A percentile compares a stretch with the other conserved stretches of the same genome.
phyloP scores from a whole-genome alignment of 352 stramenopile species.

The Phytophthora niederhauseri region DNA sequence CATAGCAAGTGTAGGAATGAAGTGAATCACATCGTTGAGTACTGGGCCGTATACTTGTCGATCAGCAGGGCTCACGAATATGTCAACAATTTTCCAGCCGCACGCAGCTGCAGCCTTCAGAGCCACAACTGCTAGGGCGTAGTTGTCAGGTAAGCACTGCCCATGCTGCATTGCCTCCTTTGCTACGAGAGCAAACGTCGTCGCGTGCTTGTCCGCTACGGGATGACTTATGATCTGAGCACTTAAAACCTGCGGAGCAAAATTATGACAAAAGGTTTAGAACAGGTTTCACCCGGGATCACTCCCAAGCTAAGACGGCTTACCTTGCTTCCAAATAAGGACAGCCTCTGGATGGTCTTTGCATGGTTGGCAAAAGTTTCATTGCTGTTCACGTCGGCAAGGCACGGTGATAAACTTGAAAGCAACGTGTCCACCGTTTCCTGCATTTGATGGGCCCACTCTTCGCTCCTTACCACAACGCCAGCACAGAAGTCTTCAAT shows the following conservation, averaged over 20 bases:
- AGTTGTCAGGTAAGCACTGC: conserved; percentile 26
- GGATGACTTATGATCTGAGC: conserved; percentile 21
- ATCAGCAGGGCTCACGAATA: conserved; percentile 44
- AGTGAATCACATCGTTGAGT: conserved; percentile 51
- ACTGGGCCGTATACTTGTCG: conserved; percentile 41
- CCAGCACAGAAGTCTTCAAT: conserved; percentile 39
- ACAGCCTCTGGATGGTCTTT: conserved; percentile 22
- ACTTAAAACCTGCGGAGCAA: conserved; percentile 27
- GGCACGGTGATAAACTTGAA: conserved; percentile 15
- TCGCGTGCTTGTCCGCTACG: conserved; percentile 24
- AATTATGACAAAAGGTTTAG: conserved; percentile 5
- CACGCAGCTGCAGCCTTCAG: conserved; percentile 50
- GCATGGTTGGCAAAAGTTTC: conserved; percentile 27
- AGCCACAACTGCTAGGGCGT: conserved; percentile 32
- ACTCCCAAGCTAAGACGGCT: conserved; percentile 2
- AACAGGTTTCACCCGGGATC: neutral
- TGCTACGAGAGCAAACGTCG: conserved; percentile 32
- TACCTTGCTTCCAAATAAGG: conserved; percentile 45
- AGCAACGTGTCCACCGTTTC: conserved; percentile 27
- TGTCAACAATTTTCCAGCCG: conserved; percentile 52
- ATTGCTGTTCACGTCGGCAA: conserved; percentile 20
- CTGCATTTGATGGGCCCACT: conserved; percentile 33
- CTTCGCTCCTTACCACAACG: conserved; percentile 18
- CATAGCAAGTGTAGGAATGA: conserved; percentile 44
- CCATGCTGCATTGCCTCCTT: conserved; percentile 32